Base-by-base conservation (phyloP, 805 yeast species). In the Vanderwaltozyma tropicalis region DNA sequence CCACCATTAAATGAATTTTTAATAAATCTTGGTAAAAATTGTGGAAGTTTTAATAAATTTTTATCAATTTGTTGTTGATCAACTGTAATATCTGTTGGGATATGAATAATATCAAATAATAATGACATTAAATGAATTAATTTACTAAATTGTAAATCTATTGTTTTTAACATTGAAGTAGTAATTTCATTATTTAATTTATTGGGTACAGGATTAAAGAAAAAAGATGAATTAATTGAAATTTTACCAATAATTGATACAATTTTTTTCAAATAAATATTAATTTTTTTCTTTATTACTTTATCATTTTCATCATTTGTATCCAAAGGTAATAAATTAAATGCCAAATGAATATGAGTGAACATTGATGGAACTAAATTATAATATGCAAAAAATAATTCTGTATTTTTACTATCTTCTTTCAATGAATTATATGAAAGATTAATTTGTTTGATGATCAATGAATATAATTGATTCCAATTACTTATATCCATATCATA, bases 1-100 rank as follows among this genome's bases (percentile, higher is more conserved):
- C 88, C 89, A 14, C 87, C 89, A 47, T 77, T 77, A 53, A 77
- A 81, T 38, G 72, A 74, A 21, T 76, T 76, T 30, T 70, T 66
- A 15, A 82, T 59, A 48, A 81, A 78, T 41, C 92, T 66, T 8
- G 92, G 87, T 45, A 77, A 74, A 2, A 78, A 61, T 52, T 80
- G 80, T 0, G 89, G 92, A 26, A 79, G 41, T 34, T 34, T n/a
- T 2, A 35, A 6, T 18, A 17, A 13, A n/a, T n/a, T n/a, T 14
- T n/a, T 15, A 24, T 24, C 27, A 8, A n/a, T 24, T 8, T 27
- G 29, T 10, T 27, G 11, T 27, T 27, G 16, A n/a, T n/a, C n/a
- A n/a, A n/a, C n/a, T n/a, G 6, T n/a, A n/a, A n/a, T 27, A 4
- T 13, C 11, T n/a, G 16, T 15, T 8, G 27, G 27, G 8, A 24